Conservation (phyloP, 2,329 filamentous ascomycete genomes). For the Fusarium drepaniforme region DNA sequence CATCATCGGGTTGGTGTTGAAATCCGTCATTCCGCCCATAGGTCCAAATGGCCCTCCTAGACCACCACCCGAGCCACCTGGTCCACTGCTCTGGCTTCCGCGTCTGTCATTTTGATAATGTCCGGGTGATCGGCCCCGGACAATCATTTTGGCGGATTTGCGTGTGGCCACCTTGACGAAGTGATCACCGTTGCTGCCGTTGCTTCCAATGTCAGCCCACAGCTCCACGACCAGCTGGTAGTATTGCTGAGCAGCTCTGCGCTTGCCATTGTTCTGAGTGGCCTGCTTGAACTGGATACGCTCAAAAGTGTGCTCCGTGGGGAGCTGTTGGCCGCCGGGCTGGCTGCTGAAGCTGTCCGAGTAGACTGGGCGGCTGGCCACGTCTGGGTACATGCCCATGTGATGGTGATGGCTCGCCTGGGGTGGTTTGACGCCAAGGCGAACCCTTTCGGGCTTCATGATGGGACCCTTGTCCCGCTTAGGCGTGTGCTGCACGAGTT, state of each 20-base stretch:
- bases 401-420: constrained; percentile 61
- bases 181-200: constrained; percentile 56
- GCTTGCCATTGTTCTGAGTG: constrained; percentile 93
- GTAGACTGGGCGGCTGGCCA: constrained; percentile 50
- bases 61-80: constrained; percentile 72
- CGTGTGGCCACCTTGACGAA: constrained; percentile 79
- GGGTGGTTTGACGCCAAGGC: constrained; percentile 76
- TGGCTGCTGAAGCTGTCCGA: constrained; percentile 54
- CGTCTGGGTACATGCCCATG: constrained; percentile 58
- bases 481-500: constrained; percentile 90
- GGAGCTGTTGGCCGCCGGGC: constrained; percentile 51
- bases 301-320: constrained; percentile 78
- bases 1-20: constrained; percentile 52
- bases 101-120: constrained; percentile 81
- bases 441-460: constrained; percentile 76
- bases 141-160: constrained; percentile 85
- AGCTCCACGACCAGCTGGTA: constrained; percentile 92
- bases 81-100: constrained; percentile 76
- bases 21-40: constrained; percentile 46
- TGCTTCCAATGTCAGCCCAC: constrained; percentile 74
- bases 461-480: constrained; percentile 92
- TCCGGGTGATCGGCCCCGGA: constrained; percentile 85
- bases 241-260: constrained; percentile 90
- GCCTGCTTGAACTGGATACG: constrained; percentile 95
- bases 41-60: constrained; percentile 63